Base-by-base conservation (phyloP, 495 filamentous ascomycete species). In the Penicillium bialowiezense region DNA sequence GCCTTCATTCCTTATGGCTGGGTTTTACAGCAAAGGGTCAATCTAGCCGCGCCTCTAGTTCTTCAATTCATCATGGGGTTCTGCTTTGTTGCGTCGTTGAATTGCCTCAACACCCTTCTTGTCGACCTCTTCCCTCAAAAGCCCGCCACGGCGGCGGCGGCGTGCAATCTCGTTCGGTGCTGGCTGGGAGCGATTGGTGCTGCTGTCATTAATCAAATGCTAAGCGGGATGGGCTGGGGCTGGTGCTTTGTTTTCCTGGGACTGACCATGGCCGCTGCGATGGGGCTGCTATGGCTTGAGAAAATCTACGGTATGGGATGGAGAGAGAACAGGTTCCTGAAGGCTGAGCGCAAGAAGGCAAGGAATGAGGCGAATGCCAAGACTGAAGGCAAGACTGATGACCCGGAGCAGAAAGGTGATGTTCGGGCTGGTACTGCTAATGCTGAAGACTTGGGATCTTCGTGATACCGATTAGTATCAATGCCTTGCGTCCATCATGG, bases 131-230 rank as follows among this genome's bases (percentile, higher is more conserved):
- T 83, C 47, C 77, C 78, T 0, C 68, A 70, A 1, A 71, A 57
- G 5, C 75, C 84, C 0, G 78, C 77, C 0, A 80, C 84, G 0
- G 84, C 83, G 0, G 77, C 82, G 0, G 85, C 86, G 1, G 82
- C 83, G 0, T 84, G 82, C 49, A 89, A 90, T 56, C 62, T 90
- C 12, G 75, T 81, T 2, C 62, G 84, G 13, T 88, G 83, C 53
- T 55, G 83, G 36, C 61, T 88, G 3, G 84, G 85, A 1, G 86
- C 85, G 1, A 79, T 69, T 0, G 78, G 76, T 1, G 81, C 78
- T 8, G 84, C 79, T 0, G 68, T 75, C 2, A 81, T 88, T 35
- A 68, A 76, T 24, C 76, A 77, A 2, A 82, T 89, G 80, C 74
- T 82, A 19, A 51, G 75, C 7, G 73, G 58, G 0, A 80, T 88